Evolutionary conservation across 768 basidiomycete genomes (phyloP).

Genomic region (Collybia nuda): DNA sequence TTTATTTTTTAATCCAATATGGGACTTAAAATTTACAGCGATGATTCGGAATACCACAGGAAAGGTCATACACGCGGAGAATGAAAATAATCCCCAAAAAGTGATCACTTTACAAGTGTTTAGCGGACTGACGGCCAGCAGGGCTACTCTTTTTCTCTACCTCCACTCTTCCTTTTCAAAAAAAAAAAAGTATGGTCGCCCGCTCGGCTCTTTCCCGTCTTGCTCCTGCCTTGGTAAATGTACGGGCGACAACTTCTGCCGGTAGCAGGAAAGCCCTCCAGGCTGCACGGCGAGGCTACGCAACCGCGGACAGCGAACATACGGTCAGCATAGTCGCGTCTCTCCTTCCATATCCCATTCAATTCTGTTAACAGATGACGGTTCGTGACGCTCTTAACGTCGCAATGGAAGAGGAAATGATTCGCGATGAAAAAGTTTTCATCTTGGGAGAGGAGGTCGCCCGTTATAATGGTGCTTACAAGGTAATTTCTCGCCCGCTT

Average conservation of each 20-base stretch:
- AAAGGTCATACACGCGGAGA: background rate
- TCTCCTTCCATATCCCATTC: conserved; percentile 11
- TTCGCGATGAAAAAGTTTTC: conserved; percentile 92
- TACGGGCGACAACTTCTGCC: conserved; percentile 42
- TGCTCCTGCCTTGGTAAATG: conserved; percentile 54
- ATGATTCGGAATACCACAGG: no score
- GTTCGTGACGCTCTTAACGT: conserved; percentile 97
- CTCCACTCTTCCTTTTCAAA: background rate
- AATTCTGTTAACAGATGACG: conserved; percentile 68
- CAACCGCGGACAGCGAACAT: conserved; percentile 52
- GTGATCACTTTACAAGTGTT: background rate
- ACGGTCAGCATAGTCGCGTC: conserved; percentile 29
- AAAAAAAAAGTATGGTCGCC: conserved; percentile 48
- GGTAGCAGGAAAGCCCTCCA: conserved; percentile 40
- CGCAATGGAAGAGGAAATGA: conserved; percentile 99
- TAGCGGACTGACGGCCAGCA: background rate
- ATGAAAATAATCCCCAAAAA: background rate
- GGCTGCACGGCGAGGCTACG: conserved; percentile 53
- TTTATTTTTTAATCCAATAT: no score
- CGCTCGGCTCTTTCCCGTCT: conserved; percentile 66
- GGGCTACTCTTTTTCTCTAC: background rate
- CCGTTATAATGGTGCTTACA: conserved; percentile 97
- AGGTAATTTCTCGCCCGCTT: conserved; percentile 46
- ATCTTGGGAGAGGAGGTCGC: conserved; percentile 98
- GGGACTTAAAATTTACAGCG: no score